Base-by-base conservation (phyloP, 495 filamentous ascomycete species). In the Aspergillus kassunensis region DNA sequence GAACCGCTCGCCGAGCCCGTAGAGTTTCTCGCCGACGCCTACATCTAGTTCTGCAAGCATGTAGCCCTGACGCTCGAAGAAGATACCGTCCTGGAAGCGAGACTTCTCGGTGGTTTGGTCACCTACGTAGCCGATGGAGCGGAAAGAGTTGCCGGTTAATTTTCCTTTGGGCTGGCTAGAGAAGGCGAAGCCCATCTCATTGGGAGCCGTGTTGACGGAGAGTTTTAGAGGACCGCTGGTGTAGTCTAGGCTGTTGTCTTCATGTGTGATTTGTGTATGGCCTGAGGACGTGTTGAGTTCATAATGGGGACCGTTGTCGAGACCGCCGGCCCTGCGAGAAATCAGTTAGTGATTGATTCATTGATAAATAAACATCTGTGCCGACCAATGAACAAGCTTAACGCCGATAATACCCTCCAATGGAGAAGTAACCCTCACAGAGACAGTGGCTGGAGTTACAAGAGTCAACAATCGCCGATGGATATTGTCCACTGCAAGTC, bases 1-100 rank as follows among this genome's bases (percentile, higher is more conserved):
- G 53, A 90, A 90, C 13, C 85, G 73, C 60, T 88, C 84, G 2
- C 85, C 86, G 0, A 88, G 77, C 0, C 86, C 84, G 63, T 85
- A 84, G 9, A 90, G 70, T 2, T 80, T 78, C 64, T 89, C 86
- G 16, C 84, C 80, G 4, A 88, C 83, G 2, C 75, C 70, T 0
- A 88, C 71, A 25, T 82, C 81, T 2, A 83, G 78, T 44, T 77
- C 81, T 2, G 79, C 80, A 51, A 86, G 81, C 56, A 85, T 81
- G 60, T 84, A 79, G 27, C 84, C 62, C 71, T 76, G 66, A 65
- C 73, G 58, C 71, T 73, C 53, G 63, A 70, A 74, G 78, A 83
- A 65, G 73, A 82, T 51, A 35, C 78, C 49, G 66, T 77, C 68
- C 69, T 72, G 69, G 74, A 70, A 37, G 66, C 72, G 55, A 62